phyloP scores from a whole-genome alignment of 1,284 basidiomycete genomes.

The Dichomitus squalens region DNA sequence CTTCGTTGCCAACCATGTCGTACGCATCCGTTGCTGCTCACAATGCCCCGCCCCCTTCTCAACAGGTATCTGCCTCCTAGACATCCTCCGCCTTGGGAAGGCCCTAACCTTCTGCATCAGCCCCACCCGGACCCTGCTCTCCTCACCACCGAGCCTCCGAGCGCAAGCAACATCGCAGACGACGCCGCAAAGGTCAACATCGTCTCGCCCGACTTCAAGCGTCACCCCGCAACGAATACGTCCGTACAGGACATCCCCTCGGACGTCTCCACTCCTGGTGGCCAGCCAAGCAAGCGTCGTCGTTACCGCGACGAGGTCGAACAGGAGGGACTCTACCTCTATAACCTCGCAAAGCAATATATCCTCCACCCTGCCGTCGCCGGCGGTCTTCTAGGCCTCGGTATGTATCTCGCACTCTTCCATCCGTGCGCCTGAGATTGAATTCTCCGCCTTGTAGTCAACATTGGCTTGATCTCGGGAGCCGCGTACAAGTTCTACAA shows the following conservation, averaged over 20 bases:
- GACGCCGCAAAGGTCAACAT: conserved; percentile 57
- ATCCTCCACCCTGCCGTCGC: conserved; percentile 71
- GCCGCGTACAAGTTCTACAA: conserved; percentile 69
- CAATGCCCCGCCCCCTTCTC: conserved; percentile 51
- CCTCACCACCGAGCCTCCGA: conserved; percentile 54
- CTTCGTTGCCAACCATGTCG: conserved; percentile 53
- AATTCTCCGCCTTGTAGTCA: conserved; percentile 46
- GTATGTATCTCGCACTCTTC: conserved; percentile 41
- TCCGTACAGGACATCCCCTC: conserved; percentile 30
- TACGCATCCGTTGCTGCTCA: conserved; percentile 67
- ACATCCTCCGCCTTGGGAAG: conserved; percentile 17
- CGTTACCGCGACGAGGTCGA: conserved; percentile 51
- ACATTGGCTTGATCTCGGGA: conserved; percentile 69
- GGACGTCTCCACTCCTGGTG: conserved; percentile 17
- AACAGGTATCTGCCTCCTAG: conserved; percentile 38
- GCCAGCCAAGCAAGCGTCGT: conserved; percentile 28
- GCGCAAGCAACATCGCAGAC: conserved; percentile 45
- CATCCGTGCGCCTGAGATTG: conserved; percentile 3
- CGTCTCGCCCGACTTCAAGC: conserved; percentile 51
- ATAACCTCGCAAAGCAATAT: conserved; percentile 59
- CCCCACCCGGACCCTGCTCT: conserved; percentile 65
- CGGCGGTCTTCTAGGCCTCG: conserved; percentile 72
- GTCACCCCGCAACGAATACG: conserved; percentile 46
- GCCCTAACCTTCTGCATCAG: conserved; percentile 37
- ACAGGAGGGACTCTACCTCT: conserved; percentile 54